These are phyloP conservation scores for Monosporascus cannonballus DNA, from an alignment of 2,329 filamentous ascomycete genomes.

Conservation along the genomic window DNA sequence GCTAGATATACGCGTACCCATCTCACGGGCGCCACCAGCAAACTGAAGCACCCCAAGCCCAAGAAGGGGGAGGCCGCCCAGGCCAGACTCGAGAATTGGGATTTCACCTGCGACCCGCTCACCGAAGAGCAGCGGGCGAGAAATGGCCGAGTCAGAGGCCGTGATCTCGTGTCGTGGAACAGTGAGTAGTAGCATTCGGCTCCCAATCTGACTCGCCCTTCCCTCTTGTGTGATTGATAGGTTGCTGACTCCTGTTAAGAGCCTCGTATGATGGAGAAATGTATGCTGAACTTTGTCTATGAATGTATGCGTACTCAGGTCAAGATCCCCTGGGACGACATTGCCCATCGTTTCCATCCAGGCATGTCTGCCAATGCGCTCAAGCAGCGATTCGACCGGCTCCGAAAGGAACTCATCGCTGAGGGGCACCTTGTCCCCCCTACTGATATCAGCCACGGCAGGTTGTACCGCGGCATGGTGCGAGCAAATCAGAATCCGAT, in stretches of 20 bases:
- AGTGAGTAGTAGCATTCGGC: constrained; percentile 26
- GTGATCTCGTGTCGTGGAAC: constrained; percentile 36
- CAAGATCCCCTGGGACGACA: constrained; percentile 32
- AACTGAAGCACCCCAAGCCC: not conserved
- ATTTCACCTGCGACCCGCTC: not conserved
- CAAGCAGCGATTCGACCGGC: constrained; percentile 29
- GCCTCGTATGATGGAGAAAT: constrained; percentile 40
- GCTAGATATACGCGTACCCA: too few relatives aligned
- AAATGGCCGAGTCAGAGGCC: constrained; percentile 28
- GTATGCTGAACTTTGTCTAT: constrained; percentile 34
- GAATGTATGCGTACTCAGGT: constrained; percentile 29
- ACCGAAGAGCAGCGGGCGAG: constrained; percentile 2
- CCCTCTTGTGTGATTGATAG: not conserved
- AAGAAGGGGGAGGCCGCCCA: not conserved
- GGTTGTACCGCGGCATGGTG: constrained; percentile 27
- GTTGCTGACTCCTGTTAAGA: constrained; percentile 22
- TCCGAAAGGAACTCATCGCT: constrained; percentile 28
- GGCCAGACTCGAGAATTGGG: not conserved
- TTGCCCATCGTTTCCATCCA: constrained; percentile 35
- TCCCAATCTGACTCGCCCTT: not conserved
- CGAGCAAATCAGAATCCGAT: constrained; percentile 16
- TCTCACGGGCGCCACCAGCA: too few relatives aligned
- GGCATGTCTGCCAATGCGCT: constrained; percentile 34
- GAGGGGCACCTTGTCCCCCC: constrained; percentile 39
- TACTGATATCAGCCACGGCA: constrained; percentile 12